Conservation (phyloP, 2,329 filamentous ascomycete genomes). For the Leptosphaerulina australis region DNA sequence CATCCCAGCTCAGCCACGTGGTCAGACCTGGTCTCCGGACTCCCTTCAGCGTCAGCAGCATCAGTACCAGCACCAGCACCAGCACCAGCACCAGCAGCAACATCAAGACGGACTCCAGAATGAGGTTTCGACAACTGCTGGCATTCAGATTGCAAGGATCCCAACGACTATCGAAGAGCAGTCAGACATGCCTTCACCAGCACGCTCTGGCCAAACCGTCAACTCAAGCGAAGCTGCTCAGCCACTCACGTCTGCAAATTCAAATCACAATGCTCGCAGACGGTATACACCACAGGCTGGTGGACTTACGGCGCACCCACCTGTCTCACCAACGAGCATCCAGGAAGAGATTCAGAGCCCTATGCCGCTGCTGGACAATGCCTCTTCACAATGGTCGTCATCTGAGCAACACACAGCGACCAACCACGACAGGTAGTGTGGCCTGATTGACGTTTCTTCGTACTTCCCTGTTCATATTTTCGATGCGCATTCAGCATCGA, state of each 20-base stretch:
- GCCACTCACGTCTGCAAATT: constrained; percentile 17
- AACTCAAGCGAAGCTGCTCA: constrained; percentile 21
- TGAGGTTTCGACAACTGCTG: constrained; percentile 21
- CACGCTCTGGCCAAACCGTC: constrained; percentile 16
- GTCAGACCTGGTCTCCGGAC: constrained; percentile 61
- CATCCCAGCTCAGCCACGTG: constrained; percentile 64
- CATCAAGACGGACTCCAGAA: neutral
- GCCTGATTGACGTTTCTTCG: neutral
- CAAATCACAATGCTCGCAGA: constrained; percentile 31
- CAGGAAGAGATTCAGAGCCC: constrained; percentile 13
- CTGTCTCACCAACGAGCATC: constrained; percentile 12
- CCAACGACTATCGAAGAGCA: constrained; percentile 29
- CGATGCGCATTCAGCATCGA: constrained; percentile 22
- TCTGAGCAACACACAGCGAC: constrained; percentile 7
- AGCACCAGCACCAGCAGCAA: constrained; percentile 18
- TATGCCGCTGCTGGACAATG: constrained; percentile 11
- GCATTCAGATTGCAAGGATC: constrained; percentile 25
- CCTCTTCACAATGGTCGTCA: neutral
- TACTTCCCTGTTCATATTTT: constrained; percentile 33
- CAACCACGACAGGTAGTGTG: constrained; percentile 40
- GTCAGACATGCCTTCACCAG: constrained; percentile 20
- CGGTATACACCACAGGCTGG: constrained; percentile 33
- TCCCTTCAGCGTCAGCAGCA: constrained; percentile 28
- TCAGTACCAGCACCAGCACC: constrained; percentile 23
- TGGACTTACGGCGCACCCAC: constrained; percentile 14